Percentiles rank a stretch among this genome's conserved stretches.
Conservation (phyloP, 495 filamentous ascomycete species). For the Umbilicaria muhlenbergii region DNA sequence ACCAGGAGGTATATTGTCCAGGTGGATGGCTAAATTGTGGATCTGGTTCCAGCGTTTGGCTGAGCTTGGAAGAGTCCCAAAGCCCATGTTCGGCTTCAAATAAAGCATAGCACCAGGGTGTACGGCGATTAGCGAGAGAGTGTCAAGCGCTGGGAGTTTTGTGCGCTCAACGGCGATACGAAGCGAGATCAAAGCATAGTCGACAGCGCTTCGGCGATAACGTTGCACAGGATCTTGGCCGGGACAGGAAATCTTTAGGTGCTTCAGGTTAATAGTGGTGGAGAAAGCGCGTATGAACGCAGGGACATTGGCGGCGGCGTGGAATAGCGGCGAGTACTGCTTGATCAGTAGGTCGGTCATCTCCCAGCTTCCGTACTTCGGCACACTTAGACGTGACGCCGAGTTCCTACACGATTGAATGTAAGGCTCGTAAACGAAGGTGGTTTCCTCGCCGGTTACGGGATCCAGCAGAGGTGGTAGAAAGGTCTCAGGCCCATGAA, state of each 20-base stretch:
- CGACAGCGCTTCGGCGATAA: slow-evolving; percentile 57
- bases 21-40: slow-evolving; percentile 46
- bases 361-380: slow-evolving; percentile 51
- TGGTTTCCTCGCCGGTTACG: slow-evolving; percentile 49
- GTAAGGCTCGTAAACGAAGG: slow-evolving; percentile 61
- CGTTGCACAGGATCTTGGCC: slow-evolving; percentile 48
- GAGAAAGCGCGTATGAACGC: slow-evolving; percentile 58
- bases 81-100: slow-evolving; percentile 46
- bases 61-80: slow-evolving; percentile 48
- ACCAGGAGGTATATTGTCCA: slow-evolving; percentile 46
- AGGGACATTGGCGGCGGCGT: slow-evolving; percentile 67
- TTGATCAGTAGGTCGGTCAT: slow-evolving; percentile 54
- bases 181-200: slow-evolving; percentile 68
- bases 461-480: slow-evolving; percentile 61
- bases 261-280: slow-evolving; percentile 43
- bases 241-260: slow-evolving; percentile 56
- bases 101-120: slow-evolving; percentile 57
- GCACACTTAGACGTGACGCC: slow-evolving; percentile 27
- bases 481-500: slow-evolving; percentile 56
- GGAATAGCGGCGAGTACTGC: slow-evolving; percentile 71
- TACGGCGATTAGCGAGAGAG: slow-evolving; percentile 47
- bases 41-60: slow-evolving; percentile 57
- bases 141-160: slow-evolving; percentile 38
- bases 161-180: slow-evolving; percentile 60
- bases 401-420: slow-evolving; percentile 23